Conservation (phyloP, 306 rosid species). For the Cicer bijugum region DNA sequence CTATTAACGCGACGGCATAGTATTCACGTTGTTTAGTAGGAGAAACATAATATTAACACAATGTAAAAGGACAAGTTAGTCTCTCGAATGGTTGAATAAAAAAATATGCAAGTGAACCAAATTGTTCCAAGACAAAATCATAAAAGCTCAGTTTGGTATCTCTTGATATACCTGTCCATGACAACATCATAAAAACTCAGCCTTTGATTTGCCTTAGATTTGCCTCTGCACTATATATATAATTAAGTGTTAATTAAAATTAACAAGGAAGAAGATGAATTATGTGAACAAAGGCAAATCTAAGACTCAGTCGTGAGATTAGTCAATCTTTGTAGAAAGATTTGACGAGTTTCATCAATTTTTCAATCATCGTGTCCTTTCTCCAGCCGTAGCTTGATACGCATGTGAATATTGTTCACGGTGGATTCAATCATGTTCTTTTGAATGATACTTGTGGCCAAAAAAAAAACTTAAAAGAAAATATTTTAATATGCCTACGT, state of each 20-base stretch:
- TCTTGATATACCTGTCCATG: no score
- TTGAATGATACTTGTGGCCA: background rate
- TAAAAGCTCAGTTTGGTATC: no score
- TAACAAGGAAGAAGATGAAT: constrained; percentile 13
- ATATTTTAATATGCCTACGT: no score
- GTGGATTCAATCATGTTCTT: background rate
- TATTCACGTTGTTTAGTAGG: no score
- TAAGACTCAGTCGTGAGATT: constrained; percentile 5
- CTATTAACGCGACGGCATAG: no score
- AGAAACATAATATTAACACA: no score
- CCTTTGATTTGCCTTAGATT: constrained; percentile 25
- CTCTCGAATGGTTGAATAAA: no score
- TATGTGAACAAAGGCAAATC: no score
- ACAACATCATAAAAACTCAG: no score
- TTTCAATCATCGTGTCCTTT: background rate
- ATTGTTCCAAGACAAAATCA: no score
- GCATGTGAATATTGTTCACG: constrained; percentile 20
- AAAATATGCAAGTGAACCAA: no score
- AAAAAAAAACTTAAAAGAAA: background rate
- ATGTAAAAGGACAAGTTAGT: no score
- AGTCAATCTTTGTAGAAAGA: constrained; percentile 41
- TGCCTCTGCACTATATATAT: background rate
- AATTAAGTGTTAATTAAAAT: constrained; percentile 40
- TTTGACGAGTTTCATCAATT: constrained; percentile 12
- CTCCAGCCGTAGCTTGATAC: background rate